These are phyloP conservation scores for Penicillium atrosanguineum DNA, from an alignment of 495 filamentous ascomycete genomes.

Conservation along the genomic window DNA sequence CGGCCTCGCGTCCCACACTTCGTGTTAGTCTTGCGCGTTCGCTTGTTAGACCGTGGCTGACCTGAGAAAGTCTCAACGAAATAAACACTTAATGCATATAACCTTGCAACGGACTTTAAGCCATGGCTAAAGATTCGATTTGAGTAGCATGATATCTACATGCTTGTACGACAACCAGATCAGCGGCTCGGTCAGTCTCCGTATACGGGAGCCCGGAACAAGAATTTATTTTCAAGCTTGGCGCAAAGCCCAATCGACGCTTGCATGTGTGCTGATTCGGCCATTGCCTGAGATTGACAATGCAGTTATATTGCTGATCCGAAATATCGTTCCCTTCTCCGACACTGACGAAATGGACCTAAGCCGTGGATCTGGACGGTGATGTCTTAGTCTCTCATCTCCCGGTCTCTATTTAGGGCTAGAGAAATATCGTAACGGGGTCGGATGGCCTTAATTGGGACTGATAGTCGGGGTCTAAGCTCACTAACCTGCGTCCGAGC, in stretches of 20 bases:
- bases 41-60: background rate
- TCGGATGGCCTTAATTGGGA: background rate
- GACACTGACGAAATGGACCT: background rate
- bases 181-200: slow-evolving; percentile 18
- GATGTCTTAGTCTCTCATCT: background rate
- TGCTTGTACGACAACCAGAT: slow-evolving; percentile 9
- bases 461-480: slow-evolving; percentile 1
- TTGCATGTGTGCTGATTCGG: slow-evolving; percentile 14
- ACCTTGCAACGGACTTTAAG: background rate
- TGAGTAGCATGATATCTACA: background rate
- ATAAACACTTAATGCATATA: background rate
- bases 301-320: slow-evolving; percentile 23
- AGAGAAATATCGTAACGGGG: background rate
- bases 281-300: slow-evolving; percentile 12
- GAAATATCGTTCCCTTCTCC: slow-evolving; percentile 3
- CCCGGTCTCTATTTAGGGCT: background rate
- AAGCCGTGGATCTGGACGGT: background rate
- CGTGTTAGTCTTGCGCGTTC: slow-evolving; percentile 3
- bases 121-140: background rate
- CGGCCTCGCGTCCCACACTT: slow-evolving; percentile 25
- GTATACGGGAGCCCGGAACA: slow-evolving; percentile 1
- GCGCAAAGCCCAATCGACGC: slow-evolving; percentile 15
- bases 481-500: slow-evolving; percentile 5
- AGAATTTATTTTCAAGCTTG: slow-evolving; percentile 13
- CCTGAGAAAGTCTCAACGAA: background rate